Base-by-base conservation (phyloP, 768 basidiomycete species). In the Trametes sanguinea region DNA sequence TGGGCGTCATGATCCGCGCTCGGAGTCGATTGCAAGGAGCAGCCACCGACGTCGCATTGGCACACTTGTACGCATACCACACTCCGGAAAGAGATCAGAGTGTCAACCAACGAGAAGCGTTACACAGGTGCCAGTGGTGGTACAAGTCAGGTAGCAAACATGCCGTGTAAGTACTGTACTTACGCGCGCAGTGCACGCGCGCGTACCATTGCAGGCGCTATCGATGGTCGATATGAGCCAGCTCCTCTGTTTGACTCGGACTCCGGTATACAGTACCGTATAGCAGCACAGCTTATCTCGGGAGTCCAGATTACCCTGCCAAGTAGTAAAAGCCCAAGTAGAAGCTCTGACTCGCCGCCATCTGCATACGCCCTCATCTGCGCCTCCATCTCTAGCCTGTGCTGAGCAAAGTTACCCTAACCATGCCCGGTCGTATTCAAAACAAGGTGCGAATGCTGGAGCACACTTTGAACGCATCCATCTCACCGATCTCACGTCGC, bases 371-470 rank as follows among this genome's bases (percentile, higher is more conserved):
- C 6, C 35, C 5, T 58, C n/a, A 16, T 45, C 52, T 37, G 45
- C 44, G 45, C 33, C 44, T 44, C 43, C 55, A 45, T 51, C 55
- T 22, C 17, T 29, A 35, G 3, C 33, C 37, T 29, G 9, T 40
- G n/a, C n/a, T 29, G 22, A 32, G 22, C 35, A 37, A 16, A 16
- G 22, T 22, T 39, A 40, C n/a, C 40, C 14, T 27, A 46, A 62
- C 48, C 57, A 77, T 76, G 75, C 67, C 74, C 45, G 72, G 71
- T 51, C 71, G 75, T 65, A 68, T 77, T 48, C 72, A 73, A 54
- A 57, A 76, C 71, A 76, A 74, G 70, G 74, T 72, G 45, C 27
- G 65, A 32, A 6, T 40, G 22, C 43, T 29, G 35, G 11, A 39
- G 6, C 43, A 16, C 35, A 29, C 37, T 35, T 35, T 13, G 58